Conservation (phyloP, 805 yeast genomes). For the Kluyveromyces nonfermentans region DNA sequence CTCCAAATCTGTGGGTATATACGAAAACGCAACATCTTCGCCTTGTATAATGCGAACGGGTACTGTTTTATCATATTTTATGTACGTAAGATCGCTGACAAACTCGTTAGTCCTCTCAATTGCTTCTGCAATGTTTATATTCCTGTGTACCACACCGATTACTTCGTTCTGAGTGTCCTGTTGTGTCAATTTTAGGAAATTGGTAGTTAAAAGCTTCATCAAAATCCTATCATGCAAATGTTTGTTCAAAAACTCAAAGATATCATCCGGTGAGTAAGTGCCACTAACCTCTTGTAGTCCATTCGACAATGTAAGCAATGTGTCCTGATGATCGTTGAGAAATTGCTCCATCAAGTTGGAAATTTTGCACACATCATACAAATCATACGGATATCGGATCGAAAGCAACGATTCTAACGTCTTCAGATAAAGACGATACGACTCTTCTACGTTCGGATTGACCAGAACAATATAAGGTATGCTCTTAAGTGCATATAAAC, state of each 20-base stretch:
- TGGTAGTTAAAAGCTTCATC: slow-evolving; percentile 79
- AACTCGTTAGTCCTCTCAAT: slow-evolving; percentile 57
- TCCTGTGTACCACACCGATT: slow-evolving; percentile 59
- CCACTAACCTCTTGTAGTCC: slow-evolving; percentile 67
- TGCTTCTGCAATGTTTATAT: slow-evolving; percentile 53
- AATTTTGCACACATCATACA: slow-evolving; percentile 46
- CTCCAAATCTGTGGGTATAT: slow-evolving; percentile 80
- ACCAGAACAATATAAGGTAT: slow-evolving; percentile 78
- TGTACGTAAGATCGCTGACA: slow-evolving; percentile 73
- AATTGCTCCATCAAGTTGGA: slow-evolving; percentile 46
- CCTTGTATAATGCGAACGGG: slow-evolving; percentile 48
- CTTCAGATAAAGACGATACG: slow-evolving; percentile 62
- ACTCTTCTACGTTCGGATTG: slow-evolving; percentile 77
- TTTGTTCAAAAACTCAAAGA: slow-evolving; percentile 55
- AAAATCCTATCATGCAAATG: slow-evolving; percentile 80
- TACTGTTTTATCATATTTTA: slow-evolving; percentile 75
- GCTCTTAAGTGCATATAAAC: slow-evolving; percentile 59
- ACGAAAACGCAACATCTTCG: slow-evolving; percentile 59
- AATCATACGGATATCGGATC: slow-evolving; percentile 35
- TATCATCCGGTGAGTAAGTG: slow-evolving; percentile 36
- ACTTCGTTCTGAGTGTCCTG: slow-evolving; percentile 31
- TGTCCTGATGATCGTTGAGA: slow-evolving; percentile 73
- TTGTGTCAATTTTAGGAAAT: slow-evolving; percentile 55
- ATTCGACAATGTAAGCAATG: slow-evolving; percentile 68
- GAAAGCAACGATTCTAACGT: slow-evolving; percentile 48